A percentile compares a stretch with the other conserved stretches of the same genome.
These are phyloP conservation scores for Mucuna pruriens DNA, from an alignment of 306 rosid species.

Conservation along the genomic window DNA sequence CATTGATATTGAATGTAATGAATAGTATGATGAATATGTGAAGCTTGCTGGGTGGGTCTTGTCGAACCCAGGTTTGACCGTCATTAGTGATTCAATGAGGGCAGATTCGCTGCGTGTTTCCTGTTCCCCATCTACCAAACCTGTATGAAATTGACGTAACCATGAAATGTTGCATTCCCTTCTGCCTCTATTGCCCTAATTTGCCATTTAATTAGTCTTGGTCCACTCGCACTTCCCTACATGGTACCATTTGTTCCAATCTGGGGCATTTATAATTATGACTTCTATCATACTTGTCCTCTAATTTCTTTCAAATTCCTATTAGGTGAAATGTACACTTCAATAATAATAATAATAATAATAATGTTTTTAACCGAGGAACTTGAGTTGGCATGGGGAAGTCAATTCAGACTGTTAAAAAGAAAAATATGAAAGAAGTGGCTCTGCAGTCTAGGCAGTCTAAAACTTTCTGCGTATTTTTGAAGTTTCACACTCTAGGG, in stretches of 20 bases:
- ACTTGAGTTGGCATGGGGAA: neutral
- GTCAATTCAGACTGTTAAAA: conserved; percentile 23
- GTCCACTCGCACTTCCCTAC: neutral
- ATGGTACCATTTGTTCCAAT: neutral
- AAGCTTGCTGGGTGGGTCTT: no score
- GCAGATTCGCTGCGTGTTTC: conserved; percentile 23
- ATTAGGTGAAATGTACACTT: neutral
- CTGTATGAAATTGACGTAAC: conserved; percentile 40
- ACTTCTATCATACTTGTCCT: neutral
- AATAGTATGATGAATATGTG: neutral
- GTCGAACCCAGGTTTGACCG: neutral
- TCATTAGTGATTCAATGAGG: conserved; percentile 1
- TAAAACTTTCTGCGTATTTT: neutral
- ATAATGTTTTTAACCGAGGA: neutral
- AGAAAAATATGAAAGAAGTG: conserved; percentile 9
- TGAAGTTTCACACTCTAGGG: neutral
- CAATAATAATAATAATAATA: neutral
- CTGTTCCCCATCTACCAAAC: conserved; percentile 29
- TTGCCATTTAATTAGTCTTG: neutral
- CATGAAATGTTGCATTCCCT: conserved; percentile 20
- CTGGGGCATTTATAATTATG: neutral
- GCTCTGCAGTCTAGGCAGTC: conserved; percentile 39
- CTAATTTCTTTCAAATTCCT: neutral
- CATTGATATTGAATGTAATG: neutral
- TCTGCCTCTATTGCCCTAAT: neutral